phyloP scores from a whole-genome alignment of 495 filamentous ascomycete genomes.

The Aspergillus baeticus region DNA sequence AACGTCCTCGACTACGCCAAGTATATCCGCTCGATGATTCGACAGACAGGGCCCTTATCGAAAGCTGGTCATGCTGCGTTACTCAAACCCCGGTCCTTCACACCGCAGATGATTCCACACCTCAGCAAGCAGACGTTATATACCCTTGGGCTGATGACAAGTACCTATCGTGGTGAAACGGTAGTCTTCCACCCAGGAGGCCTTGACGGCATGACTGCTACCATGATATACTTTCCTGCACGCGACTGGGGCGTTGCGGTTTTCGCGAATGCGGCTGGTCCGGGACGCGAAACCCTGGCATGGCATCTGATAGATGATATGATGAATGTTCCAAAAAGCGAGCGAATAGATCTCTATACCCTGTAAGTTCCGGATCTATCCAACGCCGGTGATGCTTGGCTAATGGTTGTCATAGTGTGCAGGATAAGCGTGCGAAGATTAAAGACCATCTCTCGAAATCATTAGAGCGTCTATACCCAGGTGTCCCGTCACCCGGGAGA shows the following conservation, averaged over 20 bases:
- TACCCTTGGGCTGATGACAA: slow-evolving; percentile 42
- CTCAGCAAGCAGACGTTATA: slow-evolving; percentile 31
- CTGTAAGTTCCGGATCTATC: too few relatives aligned
- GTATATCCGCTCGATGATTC: slow-evolving; percentile 38
- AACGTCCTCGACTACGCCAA: slow-evolving; percentile 49
- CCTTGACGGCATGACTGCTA: slow-evolving; percentile 43
- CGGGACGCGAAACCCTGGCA: background rate
- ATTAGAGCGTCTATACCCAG: too few relatives aligned
- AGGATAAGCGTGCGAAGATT: too few relatives aligned
- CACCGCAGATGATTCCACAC: slow-evolving; percentile 6
- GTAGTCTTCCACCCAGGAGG: slow-evolving; percentile 43
- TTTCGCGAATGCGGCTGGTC: slow-evolving; percentile 38
- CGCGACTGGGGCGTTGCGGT: slow-evolving; percentile 39
- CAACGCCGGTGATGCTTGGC: too few relatives aligned
- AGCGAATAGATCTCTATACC: too few relatives aligned
- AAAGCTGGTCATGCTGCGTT: slow-evolving; percentile 9
- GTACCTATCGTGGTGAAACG: slow-evolving; percentile 38
- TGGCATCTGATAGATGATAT: background rate
- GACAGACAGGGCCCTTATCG: background rate
- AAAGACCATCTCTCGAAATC: too few relatives aligned
- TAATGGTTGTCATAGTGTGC: too few relatives aligned
- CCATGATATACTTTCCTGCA: slow-evolving; percentile 44
- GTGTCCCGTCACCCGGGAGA: too few relatives aligned
- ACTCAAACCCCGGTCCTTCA: slow-evolving; percentile 13
- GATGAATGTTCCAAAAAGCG: background rate